Conservation (phyloP, 768 basidiomycete genomes). For the Sporobolomyces phaffii region DNA sequence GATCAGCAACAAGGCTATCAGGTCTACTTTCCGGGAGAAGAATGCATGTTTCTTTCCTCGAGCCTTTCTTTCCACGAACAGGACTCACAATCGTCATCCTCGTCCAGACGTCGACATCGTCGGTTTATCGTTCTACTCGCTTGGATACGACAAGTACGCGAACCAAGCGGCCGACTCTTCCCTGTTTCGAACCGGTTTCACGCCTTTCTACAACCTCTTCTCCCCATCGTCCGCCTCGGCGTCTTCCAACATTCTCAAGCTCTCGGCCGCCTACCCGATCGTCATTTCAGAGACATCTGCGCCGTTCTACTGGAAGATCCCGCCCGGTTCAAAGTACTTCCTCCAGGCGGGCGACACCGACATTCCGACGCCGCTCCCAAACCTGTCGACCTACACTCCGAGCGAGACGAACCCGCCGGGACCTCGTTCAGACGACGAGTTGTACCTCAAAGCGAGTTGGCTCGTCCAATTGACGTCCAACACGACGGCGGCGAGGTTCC, state of each 20-base stretch:
- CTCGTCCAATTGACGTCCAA: conserved; percentile 28
- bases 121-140: conserved; percentile 32
- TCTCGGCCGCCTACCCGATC: conserved; percentile 16
- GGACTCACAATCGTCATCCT: background rate
- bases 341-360: conserved; percentile 25
- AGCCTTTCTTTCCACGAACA: background rate
- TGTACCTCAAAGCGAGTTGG: conserved; percentile 34
- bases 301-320: conserved; percentile 32
- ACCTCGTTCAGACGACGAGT: conserved; percentile 22
- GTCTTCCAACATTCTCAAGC: conserved; percentile 12
- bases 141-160: conserved; percentile 10
- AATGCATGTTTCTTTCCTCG: background rate
- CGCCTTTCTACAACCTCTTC: conserved; percentile 32
- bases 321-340: conserved; percentile 3
- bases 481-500: conserved; percentile 22
- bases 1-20: conserved; percentile 26
- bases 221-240: background rate
- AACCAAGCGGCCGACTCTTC: conserved; percentile 13
- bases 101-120: conserved; percentile 29
- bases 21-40: conserved; percentile 35
- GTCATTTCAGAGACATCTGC: conserved; percentile 32
- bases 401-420: conserved; percentile 9
- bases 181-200: conserved; percentile 11
- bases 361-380: conserved; percentile 16
- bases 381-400: conserved; percentile 4